Conservation (phyloP, 2,329 filamentous ascomycete genomes). For the Colletotrichum tabaci region DNA sequence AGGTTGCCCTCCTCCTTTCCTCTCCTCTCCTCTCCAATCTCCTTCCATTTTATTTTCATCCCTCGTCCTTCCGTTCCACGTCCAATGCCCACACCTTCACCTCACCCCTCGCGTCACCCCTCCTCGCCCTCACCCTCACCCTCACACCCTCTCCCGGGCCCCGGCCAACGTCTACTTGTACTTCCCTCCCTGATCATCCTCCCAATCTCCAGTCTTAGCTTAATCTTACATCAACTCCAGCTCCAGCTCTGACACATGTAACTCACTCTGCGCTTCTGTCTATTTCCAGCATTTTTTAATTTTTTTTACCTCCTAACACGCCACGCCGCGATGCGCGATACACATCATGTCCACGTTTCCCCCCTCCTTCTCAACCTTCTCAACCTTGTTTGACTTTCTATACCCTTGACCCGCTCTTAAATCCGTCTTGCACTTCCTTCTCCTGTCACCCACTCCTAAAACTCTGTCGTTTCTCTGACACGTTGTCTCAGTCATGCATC, state of each 20-base stretch:
- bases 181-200: constrained; percentile 18
- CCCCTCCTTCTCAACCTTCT: background rate
- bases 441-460: constrained; percentile 19
- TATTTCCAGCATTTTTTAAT: background rate
- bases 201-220: constrained; percentile 27
- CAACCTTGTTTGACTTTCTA: too few relatives aligned
- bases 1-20: background rate
- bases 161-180: background rate
- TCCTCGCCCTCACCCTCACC: background rate
- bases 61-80: background rate
- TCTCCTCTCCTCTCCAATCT: background rate
- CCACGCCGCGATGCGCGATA: constrained; percentile 24
- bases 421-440: constrained; percentile 29
- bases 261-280: background rate
- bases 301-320: background rate
- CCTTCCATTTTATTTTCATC: background rate
- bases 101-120: background rate
- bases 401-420: constrained; percentile 19
- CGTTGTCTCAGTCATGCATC: constrained; percentile 39
- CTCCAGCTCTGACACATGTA: background rate
- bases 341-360: constrained; percentile 22
- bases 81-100: background rate
- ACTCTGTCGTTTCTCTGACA: constrained; percentile 38
- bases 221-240: constrained; percentile 18
- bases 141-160: too few relatives aligned